Evolutionary conservation across 2,329 filamentous ascomycete species (phyloP).

Genomic region (Diaporthe vexans): DNA sequence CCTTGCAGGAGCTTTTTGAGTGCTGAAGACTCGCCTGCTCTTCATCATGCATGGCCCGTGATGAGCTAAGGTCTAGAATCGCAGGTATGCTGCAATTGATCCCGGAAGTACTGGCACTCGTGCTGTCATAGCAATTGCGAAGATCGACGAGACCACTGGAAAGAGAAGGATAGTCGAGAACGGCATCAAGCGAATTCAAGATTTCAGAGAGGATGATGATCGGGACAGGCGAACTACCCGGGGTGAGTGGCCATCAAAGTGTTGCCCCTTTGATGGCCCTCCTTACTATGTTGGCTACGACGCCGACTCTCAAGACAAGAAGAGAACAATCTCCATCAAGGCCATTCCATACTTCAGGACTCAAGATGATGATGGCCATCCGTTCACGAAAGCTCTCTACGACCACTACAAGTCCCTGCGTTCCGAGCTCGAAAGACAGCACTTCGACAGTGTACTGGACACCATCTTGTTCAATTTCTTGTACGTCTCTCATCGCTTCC

Average conservation of each 20-base stretch:
- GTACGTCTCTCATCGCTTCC: neutral
- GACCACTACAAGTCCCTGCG: neutral
- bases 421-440: neutral
- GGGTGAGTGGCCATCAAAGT: conserved; percentile 22
- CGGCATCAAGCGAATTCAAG: neutral
- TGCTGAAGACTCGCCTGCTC: no score
- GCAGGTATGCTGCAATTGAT: conserved; percentile 17
- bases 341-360: conserved; percentile 18
- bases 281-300: conserved; percentile 18
- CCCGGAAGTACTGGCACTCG: conserved; percentile 21
- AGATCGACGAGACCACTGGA: neutral
- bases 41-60: neutral
- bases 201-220: neutral
- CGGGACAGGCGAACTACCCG: neutral
- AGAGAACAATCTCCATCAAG: conserved; percentile 21
- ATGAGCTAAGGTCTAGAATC: accelerated
- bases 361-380: conserved; percentile 2
- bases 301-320: neutral
- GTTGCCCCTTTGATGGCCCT: conserved; percentile 25
- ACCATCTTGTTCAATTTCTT: conserved; percentile 5
- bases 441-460: neutral
- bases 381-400: conserved; percentile 17
- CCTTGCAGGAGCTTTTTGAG: neutral
- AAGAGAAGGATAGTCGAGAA: neutral
- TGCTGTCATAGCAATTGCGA: neutral